A percentile compares a stretch with the other conserved stretches of the same genome.
Evolutionary conservation across 2,329 filamentous ascomycete species (phyloP).

Genomic region (Torrubiellomyces zombiae): DNA sequence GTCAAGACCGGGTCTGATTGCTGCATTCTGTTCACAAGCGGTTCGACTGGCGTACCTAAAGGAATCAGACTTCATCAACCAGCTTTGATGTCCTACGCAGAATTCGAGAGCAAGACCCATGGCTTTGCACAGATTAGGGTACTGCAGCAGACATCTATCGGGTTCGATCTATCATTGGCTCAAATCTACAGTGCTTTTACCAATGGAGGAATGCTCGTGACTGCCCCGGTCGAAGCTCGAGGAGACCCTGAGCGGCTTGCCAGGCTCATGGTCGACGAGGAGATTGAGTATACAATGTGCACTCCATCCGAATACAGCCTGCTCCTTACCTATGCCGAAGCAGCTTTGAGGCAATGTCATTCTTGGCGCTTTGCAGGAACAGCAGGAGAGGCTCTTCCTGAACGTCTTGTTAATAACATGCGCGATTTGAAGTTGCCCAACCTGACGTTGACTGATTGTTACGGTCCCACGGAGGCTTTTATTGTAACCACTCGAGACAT

Average conservation of each 20-base stretch:
- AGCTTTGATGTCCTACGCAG: conserved; percentile 13
- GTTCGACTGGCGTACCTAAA: conserved; percentile 20
- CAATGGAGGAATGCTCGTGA: conserved; percentile 17
- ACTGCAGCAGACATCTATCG: conserved; percentile 20
- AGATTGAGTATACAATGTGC: conserved; percentile 15
- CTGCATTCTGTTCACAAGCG: conserved; percentile 16
- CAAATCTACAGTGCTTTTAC: conserved; percentile 19
- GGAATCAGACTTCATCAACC: conserved; percentile 19
- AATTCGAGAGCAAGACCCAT: conserved; percentile 6
- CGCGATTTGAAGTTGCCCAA: neutral
- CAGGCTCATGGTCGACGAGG: conserved; percentile 11
- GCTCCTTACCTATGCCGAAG: conserved; percentile 8
- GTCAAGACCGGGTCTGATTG: no score
- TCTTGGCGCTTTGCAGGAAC: conserved; percentile 4
- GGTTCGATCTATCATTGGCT: conserved; percentile 23
- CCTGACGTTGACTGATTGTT: conserved; percentile 8
- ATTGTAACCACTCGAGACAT: conserved; percentile 3
- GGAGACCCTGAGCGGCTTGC: conserved; percentile 2
- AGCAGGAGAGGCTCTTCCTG: conserved; percentile 8
- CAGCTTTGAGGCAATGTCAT: neutral
- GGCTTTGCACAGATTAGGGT: conserved; percentile 10
- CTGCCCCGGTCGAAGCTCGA: conserved; percentile 13
- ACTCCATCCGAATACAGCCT: conserved; percentile 20
- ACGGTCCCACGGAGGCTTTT: conserved; percentile 15
- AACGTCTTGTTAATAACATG: conserved; percentile 4